Percentiles rank a stretch among this genome's conserved stretches.
phyloP scores from a whole-genome alignment of 1,284 basidiomycete genomes.

The Phellopilus nigrolimitatus region DNA sequence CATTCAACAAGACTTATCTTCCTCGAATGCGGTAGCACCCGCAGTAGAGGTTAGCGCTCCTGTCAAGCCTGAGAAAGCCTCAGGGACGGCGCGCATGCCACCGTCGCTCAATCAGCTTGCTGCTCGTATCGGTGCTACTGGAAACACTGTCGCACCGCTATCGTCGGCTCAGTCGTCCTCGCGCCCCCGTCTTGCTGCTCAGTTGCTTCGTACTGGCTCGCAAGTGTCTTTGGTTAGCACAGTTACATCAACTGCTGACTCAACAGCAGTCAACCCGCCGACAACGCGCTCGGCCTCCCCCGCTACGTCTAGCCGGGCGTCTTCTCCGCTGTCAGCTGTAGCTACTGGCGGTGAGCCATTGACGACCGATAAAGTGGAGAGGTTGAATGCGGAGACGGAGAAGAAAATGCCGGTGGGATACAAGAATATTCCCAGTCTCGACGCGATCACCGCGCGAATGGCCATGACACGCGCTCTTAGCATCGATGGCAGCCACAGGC shows the following conservation, averaged over 20 bases:
- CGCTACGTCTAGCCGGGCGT: slow-evolving; percentile 31
- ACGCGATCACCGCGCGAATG: slow-evolving; percentile 72
- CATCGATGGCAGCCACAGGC: slow-evolving; percentile 65
- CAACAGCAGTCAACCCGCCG: slow-evolving; percentile 55
- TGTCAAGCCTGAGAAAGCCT: slow-evolving; percentile 37
- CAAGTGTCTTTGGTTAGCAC: slow-evolving; percentile 48
- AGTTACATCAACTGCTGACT: slow-evolving; percentile 51
- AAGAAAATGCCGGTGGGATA: slow-evolving; percentile 58
- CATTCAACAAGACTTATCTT: slow-evolving; percentile 9
- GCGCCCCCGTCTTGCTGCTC: slow-evolving; percentile 70
- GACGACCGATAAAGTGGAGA: slow-evolving; percentile 55
- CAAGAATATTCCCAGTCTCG: slow-evolving; percentile 80
- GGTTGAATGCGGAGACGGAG: slow-evolving; percentile 49
- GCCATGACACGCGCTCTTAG: slow-evolving; percentile 63
- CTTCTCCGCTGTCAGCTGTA: slow-evolving; percentile 44
- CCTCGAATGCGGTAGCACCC: not conserved
- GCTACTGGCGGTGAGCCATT: slow-evolving; percentile 44
- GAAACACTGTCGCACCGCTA: slow-evolving; percentile 28
- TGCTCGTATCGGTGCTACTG: slow-evolving; percentile 54
- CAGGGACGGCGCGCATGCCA: slow-evolving; percentile 40
- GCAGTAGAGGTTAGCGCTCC: not conserved
- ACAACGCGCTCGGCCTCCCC: slow-evolving; percentile 60
- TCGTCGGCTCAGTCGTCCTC: slow-evolving; percentile 26
- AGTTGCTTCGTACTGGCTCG: slow-evolving; percentile 62
- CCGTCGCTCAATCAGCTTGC: slow-evolving; percentile 76